Evolutionary conservation across 2,329 filamentous ascomycete species (phyloP).

Genomic region (Penicillium sp.): DNA sequence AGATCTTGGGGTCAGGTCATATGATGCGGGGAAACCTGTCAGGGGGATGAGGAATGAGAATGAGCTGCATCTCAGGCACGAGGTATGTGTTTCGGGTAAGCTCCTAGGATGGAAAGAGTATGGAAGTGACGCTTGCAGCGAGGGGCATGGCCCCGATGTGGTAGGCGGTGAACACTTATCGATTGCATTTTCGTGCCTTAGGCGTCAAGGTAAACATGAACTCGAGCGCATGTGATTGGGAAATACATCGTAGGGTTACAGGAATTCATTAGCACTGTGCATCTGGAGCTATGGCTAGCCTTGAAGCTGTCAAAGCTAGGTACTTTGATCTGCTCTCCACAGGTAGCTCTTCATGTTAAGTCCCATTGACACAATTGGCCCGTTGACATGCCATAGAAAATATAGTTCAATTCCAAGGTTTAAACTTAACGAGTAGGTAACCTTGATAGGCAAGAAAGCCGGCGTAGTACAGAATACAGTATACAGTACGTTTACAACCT

Average conservation of each 20-base stretch:
- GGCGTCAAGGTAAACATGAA: background rate
- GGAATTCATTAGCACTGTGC: background rate
- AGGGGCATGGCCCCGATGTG: constrained; percentile 14
- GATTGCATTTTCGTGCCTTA: constrained; percentile 7
- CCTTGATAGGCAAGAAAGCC: background rate
- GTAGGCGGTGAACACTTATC: constrained; percentile 23
- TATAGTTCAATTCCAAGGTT: background rate
- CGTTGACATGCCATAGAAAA: background rate
- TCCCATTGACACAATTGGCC: background rate
- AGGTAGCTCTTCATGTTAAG: background rate
- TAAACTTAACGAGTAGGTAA: background rate
- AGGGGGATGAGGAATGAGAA: background rate
- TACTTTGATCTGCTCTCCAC: background rate
- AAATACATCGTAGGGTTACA: background rate
- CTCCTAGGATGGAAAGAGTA: constrained; percentile 4
- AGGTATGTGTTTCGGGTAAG: constrained; percentile 1
- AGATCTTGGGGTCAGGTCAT: background rate
- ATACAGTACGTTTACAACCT: no score
- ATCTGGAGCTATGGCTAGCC: background rate
- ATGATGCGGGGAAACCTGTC: background rate
- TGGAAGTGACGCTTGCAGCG: constrained; percentile 22
- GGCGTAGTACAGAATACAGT: background rate
- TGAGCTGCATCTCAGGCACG: background rate
- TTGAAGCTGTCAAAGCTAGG: background rate
- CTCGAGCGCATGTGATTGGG: background rate